Evolutionary conservation across 148 eudicot genomes (phyloP), one percentile per base, ranked within the genome.

Genomic region (Rheum nobile): DNA sequence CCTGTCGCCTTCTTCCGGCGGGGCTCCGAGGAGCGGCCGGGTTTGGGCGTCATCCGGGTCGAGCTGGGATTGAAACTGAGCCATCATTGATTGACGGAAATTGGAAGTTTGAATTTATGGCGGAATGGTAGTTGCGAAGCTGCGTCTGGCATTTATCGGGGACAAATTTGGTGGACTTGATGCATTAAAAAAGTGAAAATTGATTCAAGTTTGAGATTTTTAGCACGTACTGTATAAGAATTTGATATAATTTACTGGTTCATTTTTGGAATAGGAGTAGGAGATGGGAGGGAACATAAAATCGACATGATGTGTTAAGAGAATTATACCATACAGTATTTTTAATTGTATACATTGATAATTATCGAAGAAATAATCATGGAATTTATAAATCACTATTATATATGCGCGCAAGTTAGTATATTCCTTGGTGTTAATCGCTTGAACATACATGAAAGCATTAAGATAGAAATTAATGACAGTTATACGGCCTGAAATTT

Each of bases 1-100:
- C 54, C 83, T 96, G 73, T 85, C 85, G 68, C 77, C 77, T 10
- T 59, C 67, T 28, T 59, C 35, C 35, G 35, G 67, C 67, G 17
- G 34, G 34, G 35, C 17, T 29, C 67, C 67, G 19, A 59, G 67
- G 34, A 59, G 67, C n/a, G 35, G 67, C 34, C 34, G 37, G 67
- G 67, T 28, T 8, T 12, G 32, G 67, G 32, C 34, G 67, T 57
- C 67, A 26, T 57, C 32, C 17, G 67, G 67, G 34, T 57, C 67
- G 67, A 34, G 17, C 28, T 59, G 17, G 67, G 32, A 59, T 59
- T 59, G 17, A 4, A 29, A 26, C 2, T 29, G 35, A 10, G 67
- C 16, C 67, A 59, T 59, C 35, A 28, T 28, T 29, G 67, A 13
- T 12, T 46, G 50, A 2, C 3, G 50, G 50, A 16, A 16, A 16